Evolutionary conservation across 2,329 filamentous ascomycete species (phyloP), one percentile per base, ranked within the genome.

Genomic region (Sordariomycetes sp.): DNA sequence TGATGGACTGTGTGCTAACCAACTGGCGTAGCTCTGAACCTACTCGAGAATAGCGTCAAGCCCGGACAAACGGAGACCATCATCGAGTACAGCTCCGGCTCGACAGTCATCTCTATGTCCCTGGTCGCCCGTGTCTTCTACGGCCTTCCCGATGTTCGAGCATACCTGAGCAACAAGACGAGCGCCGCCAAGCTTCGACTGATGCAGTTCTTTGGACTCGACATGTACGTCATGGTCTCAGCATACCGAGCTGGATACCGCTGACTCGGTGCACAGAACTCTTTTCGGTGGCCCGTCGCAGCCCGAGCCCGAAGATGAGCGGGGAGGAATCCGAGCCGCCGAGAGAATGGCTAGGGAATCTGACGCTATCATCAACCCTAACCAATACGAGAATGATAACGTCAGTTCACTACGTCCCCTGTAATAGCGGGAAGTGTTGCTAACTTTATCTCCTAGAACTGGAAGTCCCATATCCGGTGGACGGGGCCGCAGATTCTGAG

Each of bases 51-150:
- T 68, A 69, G 51, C 70, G 67, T 50, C 39, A 69, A 64, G 17
- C 69, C 73, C 3, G 1, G 69, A 72, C 0, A 68, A 71, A 55
- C 78, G 76, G 1, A 77, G 54, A 76, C 75, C 0, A 74, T 84
- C 22, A 74, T 84, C 54, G 81, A 85, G 62, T 80, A 79, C 58
- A 83, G 79, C 64, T 84, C 80, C 1, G 81, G 81, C 0, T 84
- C 80, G 1, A 85, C 81, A 0, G 80, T 83, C 5, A 73, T 84
- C 32, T 84, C 81, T 1, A 76, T 84, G 75, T 67, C 64, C 17
- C 67, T 70, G 59, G 63, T 69, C 4, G 65, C 68, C n/a, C 61
- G 67, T 22, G 67, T 65, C 12, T 66, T 68, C 32, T 65, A 62
- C 58, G 72, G 71, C 64, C 75, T 65, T 64, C 68, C 70, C 55